phyloP scores from a whole-genome alignment of 1,284 basidiomycete species.

The Athelia psychrophila region DNA sequence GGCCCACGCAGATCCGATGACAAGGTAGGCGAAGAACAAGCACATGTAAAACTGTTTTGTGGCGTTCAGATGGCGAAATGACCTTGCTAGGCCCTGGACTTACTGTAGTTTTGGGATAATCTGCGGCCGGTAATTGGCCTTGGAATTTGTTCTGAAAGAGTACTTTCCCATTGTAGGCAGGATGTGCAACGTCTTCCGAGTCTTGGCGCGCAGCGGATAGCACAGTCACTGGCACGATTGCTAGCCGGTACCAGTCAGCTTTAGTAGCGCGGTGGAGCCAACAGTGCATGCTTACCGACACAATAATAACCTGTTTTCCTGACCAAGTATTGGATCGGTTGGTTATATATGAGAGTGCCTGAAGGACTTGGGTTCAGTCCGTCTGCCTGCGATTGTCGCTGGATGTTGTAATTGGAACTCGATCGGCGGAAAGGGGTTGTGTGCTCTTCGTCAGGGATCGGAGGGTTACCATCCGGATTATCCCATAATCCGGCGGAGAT shows the following conservation, averaged over 20 bases:
- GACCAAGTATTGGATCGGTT: conserved; percentile 80
- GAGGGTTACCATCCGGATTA: conserved; percentile 57
- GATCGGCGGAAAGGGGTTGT: conserved; percentile 41
- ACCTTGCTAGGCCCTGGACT: conserved; percentile 26
- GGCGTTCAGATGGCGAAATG: no score
- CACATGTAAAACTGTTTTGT: conserved; percentile 77
- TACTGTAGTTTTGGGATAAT: conserved; percentile 98
- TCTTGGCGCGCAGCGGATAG: conserved; percentile 34
- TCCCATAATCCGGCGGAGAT: conserved; percentile 46
- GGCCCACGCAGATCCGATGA: conserved; percentile 75
- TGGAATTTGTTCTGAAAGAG: conserved; percentile 88
- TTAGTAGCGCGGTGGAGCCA: conserved; percentile 2
- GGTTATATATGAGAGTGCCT: conserved; percentile 49
- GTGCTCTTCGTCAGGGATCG: conserved; percentile 40
- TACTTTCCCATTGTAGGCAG: conserved; percentile 81
- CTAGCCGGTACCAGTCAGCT: conserved; percentile 35
- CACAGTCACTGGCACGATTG: conserved; percentile 83
- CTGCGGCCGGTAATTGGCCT: conserved; percentile 87
- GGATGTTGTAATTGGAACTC: conserved; percentile 22
- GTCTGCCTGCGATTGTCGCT: conserved; percentile 8
- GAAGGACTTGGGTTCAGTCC: conserved; percentile 44
- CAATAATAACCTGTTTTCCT: conserved; percentile 93
- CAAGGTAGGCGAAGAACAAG: conserved; percentile 78
- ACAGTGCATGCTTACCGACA: conserved; percentile 59
- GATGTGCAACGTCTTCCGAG: conserved; percentile 61